Evolutionary conservation across 164 flowering plant species (phyloP).

Genomic region (Echeveria elegans): DNA sequence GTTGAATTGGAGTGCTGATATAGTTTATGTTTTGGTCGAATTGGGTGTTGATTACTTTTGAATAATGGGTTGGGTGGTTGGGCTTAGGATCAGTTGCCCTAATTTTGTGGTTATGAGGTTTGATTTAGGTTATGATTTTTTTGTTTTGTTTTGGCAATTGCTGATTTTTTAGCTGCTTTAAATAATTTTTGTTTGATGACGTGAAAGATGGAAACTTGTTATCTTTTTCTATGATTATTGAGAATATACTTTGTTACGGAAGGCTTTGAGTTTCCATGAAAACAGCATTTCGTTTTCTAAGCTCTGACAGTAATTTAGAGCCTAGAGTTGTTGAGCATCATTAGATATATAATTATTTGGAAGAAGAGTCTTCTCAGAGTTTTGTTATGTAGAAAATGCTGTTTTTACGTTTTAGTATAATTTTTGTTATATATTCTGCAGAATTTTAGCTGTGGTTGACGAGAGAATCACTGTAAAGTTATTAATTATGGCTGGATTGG

Average conservation of each 20-base stretch:
- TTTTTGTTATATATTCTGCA: background rate
- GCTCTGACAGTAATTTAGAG: background rate
- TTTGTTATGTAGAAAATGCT: background rate
- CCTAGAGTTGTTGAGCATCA: no score
- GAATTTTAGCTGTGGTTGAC: background rate
- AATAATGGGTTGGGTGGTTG: background rate
- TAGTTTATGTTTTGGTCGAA: no score
- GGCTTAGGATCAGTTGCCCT: no score
- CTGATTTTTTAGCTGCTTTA: background rate
- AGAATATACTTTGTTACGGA: background rate
- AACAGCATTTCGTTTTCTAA: no score
- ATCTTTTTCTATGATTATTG: background rate
- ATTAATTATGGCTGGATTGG: slow-evolving; percentile 72
- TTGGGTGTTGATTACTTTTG: slow-evolving; percentile 3
- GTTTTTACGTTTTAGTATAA: no score
- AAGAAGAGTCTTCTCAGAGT: background rate
- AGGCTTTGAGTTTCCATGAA: no score
- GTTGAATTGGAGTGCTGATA: no score
- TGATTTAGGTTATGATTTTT: background rate
- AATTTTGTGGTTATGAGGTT: background rate
- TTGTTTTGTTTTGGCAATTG: background rate
- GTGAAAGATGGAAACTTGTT: background rate
- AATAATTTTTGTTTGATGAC: no score
- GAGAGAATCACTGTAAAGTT: background rate
- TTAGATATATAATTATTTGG: no score